Conservation (phyloP, 2,329 filamentous ascomycete genomes). For the Aspergillus pseudoterreus region DNA sequence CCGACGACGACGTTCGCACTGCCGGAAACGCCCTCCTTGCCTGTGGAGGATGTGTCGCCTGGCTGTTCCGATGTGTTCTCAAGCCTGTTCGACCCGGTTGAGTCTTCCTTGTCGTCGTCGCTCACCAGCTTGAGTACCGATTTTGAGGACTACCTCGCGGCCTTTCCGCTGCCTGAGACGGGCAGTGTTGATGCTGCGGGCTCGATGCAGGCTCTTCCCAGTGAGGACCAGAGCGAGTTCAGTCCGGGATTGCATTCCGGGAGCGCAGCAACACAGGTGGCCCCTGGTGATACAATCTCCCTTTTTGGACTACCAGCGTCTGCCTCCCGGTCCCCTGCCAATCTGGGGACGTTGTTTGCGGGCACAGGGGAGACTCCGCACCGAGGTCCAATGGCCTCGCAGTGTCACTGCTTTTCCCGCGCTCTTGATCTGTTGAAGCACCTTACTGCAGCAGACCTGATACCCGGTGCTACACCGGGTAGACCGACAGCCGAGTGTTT, state of each 20-base stretch:
- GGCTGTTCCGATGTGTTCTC: background rate
- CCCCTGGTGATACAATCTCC: background rate
- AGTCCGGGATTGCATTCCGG: background rate
- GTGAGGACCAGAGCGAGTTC: no score
- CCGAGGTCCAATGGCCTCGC: background rate
- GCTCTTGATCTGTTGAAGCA: conserved; percentile 1
- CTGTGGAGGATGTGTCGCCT: background rate
- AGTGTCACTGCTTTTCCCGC: background rate
- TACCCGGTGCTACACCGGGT: background rate
- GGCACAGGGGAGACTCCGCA: background rate
- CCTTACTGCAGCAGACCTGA: background rate
- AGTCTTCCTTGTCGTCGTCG: background rate
- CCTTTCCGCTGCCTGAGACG: background rate
- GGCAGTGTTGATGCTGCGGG: background rate
- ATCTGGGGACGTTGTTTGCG: background rate
- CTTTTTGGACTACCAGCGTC: background rate
- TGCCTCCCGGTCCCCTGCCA: background rate
- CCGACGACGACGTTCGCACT: background rate
- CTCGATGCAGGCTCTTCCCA: no score
- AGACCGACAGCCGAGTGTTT: background rate
- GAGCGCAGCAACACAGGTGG: background rate
- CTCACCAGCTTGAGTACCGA: conserved; percentile 1
- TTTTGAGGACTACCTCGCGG: background rate
- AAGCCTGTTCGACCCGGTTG: background rate
- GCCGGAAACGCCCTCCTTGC: background rate